Evolutionary conservation across 2,329 filamentous ascomycete species (phyloP), one percentile per base, ranked within the genome.

Genomic region (Epicoccum sorghinum): DNA sequence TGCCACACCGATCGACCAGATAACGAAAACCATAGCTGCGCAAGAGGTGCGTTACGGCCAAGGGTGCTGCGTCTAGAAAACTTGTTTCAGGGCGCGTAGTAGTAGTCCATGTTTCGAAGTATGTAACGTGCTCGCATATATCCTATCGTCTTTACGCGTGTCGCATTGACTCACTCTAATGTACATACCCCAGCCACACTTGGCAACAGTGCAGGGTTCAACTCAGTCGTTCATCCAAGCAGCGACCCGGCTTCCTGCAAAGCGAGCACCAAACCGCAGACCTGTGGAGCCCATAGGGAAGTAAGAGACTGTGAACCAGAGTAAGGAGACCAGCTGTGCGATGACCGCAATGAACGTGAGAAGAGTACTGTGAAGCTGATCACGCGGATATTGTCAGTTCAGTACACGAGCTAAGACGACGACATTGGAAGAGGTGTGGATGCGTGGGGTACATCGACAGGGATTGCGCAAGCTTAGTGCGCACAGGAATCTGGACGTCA

Each of bases 251-350:
- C 88, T 88, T 18, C 89, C 90, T 22, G 93, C 95, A 71, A 96
- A 95, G 3, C 86, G 87, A 38, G 92, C 91, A 53, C 92, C 92
- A 63, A 96, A 86, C 55, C 93, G 88, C 62, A 99, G 79, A 37
- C 95, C 91, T 50, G 88, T 90, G 52, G 90, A 90, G 36, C 95
- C 95, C 93, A 98, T 96, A 24, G 95, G 95, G 69, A 98, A 98
- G 76, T 99, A 99, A 77, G 91, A 96, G 75, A 98, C 87, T 41
- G 97, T 82, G 78, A 98, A 98, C 93, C 93, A 98, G 41, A 91
- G 62, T 60, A 98, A 80, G 59, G 89, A 90, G 47, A 88, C 87
- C 49, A 98, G 82, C 74, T 99, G 95, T 64, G 93, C 79, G 56
- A 97, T 82, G 58, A 91, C 87, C 22, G 92, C 89, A 60, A 97